Percentiles rank a stretch among this genome's conserved stretches.
Conservation (phyloP, 1,139 yeast species). For the Suhomyces bokatorum region DNA sequence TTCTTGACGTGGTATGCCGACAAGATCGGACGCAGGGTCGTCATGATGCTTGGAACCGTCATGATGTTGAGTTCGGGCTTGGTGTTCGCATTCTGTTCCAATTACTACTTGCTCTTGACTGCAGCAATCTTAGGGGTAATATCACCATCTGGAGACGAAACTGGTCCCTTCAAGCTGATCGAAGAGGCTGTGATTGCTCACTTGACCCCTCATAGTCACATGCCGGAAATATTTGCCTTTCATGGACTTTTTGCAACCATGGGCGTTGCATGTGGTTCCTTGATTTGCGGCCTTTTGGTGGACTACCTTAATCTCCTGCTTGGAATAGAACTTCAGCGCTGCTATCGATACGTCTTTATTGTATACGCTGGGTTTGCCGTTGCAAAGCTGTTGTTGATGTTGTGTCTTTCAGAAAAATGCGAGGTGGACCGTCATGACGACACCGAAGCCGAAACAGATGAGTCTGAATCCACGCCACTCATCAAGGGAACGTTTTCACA, state of each 20-base stretch:
- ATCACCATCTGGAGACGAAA: slow-evolving; percentile 89
- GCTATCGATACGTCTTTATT: slow-evolving; percentile 61
- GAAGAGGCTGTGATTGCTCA: slow-evolving; percentile 89
- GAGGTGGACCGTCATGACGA: slow-evolving; percentile 35
- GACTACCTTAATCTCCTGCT: slow-evolving; percentile 39
- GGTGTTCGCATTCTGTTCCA: slow-evolving; percentile 54
- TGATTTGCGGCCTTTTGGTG: slow-evolving; percentile 60
- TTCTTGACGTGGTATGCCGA: slow-evolving; percentile 79
- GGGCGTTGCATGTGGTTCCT: slow-evolving; percentile 78
- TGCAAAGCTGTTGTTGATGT: slow-evolving; percentile 54
- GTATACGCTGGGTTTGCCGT: slow-evolving; percentile 59
- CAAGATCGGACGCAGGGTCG: slow-evolving; percentile 65
- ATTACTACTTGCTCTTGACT: slow-evolving; percentile 54
- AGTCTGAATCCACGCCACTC: slow-evolving; percentile 4
- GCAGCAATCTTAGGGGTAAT: slow-evolving; percentile 67
- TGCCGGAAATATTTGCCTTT: slow-evolving; percentile 77
- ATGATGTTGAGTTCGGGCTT: slow-evolving; percentile 74
- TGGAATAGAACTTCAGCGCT: slow-evolving; percentile 34
- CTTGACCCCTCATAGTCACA: slow-evolving; percentile 60
- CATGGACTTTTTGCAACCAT: slow-evolving; percentile 66
- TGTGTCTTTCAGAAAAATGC: slow-evolving; percentile 54
- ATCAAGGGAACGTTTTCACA: slow-evolving; percentile 28
- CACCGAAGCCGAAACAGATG: background rate
- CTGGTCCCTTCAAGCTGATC: slow-evolving; percentile 88
- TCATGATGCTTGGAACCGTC: slow-evolving; percentile 63